Base-by-base conservation (phyloP, 228 moss, liverwort and hornwort species). In the Sphagnum fallax region DNA sequence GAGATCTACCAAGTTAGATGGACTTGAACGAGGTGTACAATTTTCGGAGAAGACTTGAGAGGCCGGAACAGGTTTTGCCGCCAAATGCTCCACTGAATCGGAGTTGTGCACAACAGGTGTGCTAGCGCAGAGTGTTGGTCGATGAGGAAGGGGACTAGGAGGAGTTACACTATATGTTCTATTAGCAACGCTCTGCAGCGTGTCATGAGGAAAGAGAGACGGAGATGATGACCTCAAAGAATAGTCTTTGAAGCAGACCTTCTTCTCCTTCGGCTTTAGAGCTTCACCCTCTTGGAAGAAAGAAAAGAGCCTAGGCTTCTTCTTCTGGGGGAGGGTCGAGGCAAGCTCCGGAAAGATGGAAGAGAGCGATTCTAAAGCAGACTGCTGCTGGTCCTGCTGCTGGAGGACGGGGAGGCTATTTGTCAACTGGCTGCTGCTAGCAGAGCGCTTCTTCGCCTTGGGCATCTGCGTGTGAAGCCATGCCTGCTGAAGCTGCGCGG, bases 381-480 rank as follows among this genome's bases (percentile, higher is more conserved):
- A 55, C 32, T 32, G 32, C 32, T 32, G 32, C 32, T 32, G 32
- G 32, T 32, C 32, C 32, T 32, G 32, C 78, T 55, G 10, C 81
- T 81, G 32, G 32, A 32, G 32, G 32, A 32, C 32, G 32, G 32
- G 32, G 32, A 32, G 32, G 32, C 32, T 32, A 32, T 32, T 32
- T 32, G 32, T 1, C 16, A 14, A 51, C 49, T 16, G 47, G 62
- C 4, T 6, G 64, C 81, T 81, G 12, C 60, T 52, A 9, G 84
- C 84, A 65, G 64, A 78, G 47, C 84, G 81, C 52, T 84, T 84
- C 62, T 67, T 67, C 13, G 74, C 5, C 72, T 81, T 84, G 10
- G 84, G 84, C 84, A 84, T 84, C 74, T 81, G 84, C 0, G 79
- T 81, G n/a, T 84, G 81, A 47, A 84, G 84, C 84, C 84, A 84